phyloP scores from a whole-genome alignment of 2,329 filamentous ascomycete species.

The Cercospora sp. region DNA sequence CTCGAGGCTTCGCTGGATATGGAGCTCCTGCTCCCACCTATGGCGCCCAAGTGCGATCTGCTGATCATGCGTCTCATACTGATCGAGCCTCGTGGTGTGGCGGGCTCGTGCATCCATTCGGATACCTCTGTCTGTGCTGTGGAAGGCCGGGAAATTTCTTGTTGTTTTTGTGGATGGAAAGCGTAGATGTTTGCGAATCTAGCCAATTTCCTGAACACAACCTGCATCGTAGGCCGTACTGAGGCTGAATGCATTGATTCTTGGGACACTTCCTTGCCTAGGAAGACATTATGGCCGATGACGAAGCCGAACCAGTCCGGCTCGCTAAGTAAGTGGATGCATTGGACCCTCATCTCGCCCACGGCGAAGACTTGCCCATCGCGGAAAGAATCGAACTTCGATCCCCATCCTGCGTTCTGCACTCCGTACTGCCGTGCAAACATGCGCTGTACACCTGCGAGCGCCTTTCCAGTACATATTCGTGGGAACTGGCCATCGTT shows the following conservation, averaged over 20 bases:
- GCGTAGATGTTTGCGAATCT: slow-evolving; percentile 4
- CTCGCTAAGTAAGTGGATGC: slow-evolving; percentile 60
- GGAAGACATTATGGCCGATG: slow-evolving; percentile 50
- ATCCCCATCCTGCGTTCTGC: slow-evolving; percentile 44
- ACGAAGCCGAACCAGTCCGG: slow-evolving; percentile 62
- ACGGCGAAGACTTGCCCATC: slow-evolving; percentile 58
- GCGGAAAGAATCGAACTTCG: slow-evolving; percentile 57
- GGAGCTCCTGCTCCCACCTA: slow-evolving; percentile 1
- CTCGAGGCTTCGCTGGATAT: slow-evolving; percentile 14
- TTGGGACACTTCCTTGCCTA: slow-evolving; percentile 32
- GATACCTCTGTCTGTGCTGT: slow-evolving; percentile 21
- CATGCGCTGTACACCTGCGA: slow-evolving; percentile 53
- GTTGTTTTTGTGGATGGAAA: slow-evolving; percentile 15
- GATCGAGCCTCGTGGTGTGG: slow-evolving; percentile 13
- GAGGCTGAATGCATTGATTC: slow-evolving; percentile 9
- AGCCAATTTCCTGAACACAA: slow-evolving; percentile 15
- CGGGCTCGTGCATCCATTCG: slow-evolving; percentile 19
- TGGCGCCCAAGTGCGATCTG: slow-evolving; percentile 1
- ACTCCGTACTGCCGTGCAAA: slow-evolving; percentile 56
- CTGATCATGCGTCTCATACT: slow-evolving; percentile 16
- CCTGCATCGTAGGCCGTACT: slow-evolving; percentile 7
- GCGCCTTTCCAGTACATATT: slow-evolving; percentile 59
- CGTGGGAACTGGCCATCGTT: slow-evolving; percentile 42
- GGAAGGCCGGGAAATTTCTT: slow-evolving; percentile 14
- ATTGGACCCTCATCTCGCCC: slow-evolving; percentile 49